Evolutionary conservation across 306 rosid species (phyloP).

Genomic region (Styphnolobium japonicum): DNA sequence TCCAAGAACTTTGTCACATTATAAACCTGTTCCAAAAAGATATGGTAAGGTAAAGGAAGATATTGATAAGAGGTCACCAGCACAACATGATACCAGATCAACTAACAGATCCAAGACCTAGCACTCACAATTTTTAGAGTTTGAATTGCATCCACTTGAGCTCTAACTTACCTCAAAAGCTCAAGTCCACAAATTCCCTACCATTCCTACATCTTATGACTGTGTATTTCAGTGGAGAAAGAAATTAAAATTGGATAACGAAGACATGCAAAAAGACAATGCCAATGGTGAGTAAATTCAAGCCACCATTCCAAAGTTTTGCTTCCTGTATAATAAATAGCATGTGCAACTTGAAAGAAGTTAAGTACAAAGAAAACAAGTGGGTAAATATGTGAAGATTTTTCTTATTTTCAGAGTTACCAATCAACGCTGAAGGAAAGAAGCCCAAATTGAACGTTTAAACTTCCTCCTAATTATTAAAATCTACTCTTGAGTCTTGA

Average conservation of each 20-base stretch:
- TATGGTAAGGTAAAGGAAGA: slow-evolving; percentile 6
- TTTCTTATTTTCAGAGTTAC: not conserved
- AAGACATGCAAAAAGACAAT: not conserved
- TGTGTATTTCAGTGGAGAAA: not conserved
- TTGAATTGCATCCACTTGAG: not conserved
- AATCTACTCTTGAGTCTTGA: not conserved
- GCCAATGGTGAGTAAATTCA: not conserved
- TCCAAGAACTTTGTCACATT: slow-evolving; percentile 91
- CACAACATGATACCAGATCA: not conserved
- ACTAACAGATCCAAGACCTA: not conserved
- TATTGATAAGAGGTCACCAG: not conserved
- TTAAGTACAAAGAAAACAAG: not conserved
- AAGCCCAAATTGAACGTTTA: not conserved
- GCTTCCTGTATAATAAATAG: not conserved
- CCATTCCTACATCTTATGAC: not conserved
- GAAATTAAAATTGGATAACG: not conserved
- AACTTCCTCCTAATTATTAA: not conserved
- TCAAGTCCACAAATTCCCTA: not conserved
- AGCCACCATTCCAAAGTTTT: not conserved
- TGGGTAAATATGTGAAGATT: not conserved
- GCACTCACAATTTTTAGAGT: not conserved
- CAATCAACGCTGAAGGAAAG: not conserved
- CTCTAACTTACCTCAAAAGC: not conserved
- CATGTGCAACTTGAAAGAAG: not conserved
- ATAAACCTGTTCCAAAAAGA: slow-evolving; percentile 57